A percentile compares a stretch with the other conserved stretches of the same genome.
phyloP scores from a whole-genome alignment of 1,284 basidiomycete genomes.

The Boletus sp. region DNA sequence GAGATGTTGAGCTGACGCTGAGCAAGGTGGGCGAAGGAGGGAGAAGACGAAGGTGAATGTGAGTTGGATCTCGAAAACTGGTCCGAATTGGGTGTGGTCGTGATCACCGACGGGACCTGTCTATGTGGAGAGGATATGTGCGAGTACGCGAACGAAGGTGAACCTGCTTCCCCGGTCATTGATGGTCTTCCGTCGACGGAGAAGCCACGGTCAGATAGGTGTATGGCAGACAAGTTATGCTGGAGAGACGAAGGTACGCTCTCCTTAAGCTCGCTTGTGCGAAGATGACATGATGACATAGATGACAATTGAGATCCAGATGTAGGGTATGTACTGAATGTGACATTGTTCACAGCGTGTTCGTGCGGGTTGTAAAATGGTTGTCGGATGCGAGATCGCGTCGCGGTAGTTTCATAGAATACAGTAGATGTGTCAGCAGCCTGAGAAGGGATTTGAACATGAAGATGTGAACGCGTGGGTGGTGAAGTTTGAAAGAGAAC shows the following conservation, averaged over 20 bases:
- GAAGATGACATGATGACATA: slow-evolving; percentile 31
- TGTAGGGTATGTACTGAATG: slow-evolving; percentile 38
- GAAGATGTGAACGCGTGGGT: slow-evolving; percentile 31
- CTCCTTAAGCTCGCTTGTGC: slow-evolving; percentile 14
- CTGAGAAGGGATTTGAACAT: slow-evolving; percentile 29
- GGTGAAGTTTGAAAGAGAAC: slow-evolving; percentile 44
- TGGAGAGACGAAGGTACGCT: slow-evolving; percentile 19
- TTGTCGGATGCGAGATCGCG: slow-evolving; percentile 26
- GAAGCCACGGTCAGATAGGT: slow-evolving; percentile 17
- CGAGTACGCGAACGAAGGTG: slow-evolving; percentile 17
- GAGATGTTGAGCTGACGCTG: slow-evolving; percentile 24
- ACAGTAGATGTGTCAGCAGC: slow-evolving; percentile 46
- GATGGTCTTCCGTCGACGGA: slow-evolving; percentile 6
- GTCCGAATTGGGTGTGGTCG: slow-evolving; percentile 35
- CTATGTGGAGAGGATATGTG: slow-evolving; percentile 22
- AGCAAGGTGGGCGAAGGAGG: slow-evolving; percentile 24
- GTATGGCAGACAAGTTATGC: slow-evolving; percentile 18
- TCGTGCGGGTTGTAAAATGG: slow-evolving; percentile 19
- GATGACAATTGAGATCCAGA: slow-evolving; percentile 41
- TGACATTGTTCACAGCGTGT: slow-evolving; percentile 22
- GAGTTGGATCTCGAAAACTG: slow-evolving; percentile 24
- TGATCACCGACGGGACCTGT: slow-evolving; percentile 40
- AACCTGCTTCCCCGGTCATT: slow-evolving; percentile 4
- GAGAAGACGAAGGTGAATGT: slow-evolving; percentile 12
- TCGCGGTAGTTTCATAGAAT: slow-evolving; percentile 53